A percentile compares a stretch with the other conserved stretches of the same genome.
These are phyloP conservation scores for Lepraria neglecta DNA, from an alignment of 495 filamentous ascomycete genomes.

Conservation along the genomic window DNA sequence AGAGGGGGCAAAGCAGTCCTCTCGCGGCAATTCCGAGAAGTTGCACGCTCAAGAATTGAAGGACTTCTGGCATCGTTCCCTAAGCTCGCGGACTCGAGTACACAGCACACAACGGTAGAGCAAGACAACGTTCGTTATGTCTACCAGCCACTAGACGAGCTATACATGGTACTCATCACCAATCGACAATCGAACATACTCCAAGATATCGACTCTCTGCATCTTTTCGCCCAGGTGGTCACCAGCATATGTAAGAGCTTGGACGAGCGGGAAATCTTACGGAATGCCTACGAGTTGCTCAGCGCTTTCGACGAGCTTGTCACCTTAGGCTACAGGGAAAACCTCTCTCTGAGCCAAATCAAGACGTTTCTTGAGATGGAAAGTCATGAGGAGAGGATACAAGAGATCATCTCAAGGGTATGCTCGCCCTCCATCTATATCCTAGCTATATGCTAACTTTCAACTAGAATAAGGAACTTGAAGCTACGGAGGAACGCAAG, in stretches of 20 bases:
- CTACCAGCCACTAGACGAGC: conserved; percentile 96
- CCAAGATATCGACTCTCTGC: conserved; percentile 96
- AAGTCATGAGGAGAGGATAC: conserved; percentile 95
- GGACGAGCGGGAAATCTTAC: conserved; percentile 88
- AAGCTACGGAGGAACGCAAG: conserved; percentile 96
- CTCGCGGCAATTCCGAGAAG: conserved; percentile 93
- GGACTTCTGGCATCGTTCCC: conserved; percentile 93
- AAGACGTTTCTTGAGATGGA: conserved; percentile 99
- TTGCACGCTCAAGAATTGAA: conserved; percentile 91
- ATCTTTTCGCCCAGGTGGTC: conserved; percentile 94
- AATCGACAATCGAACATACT: conserved; percentile 99
- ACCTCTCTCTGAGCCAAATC: conserved; percentile 88
- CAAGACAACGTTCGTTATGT: conserved; percentile 99
- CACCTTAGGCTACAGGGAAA: conserved; percentile 90
- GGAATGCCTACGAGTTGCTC: conserved; percentile 91
- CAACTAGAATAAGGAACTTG: conserved; percentile 91
- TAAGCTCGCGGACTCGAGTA: conserved; percentile 88
- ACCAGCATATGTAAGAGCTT: conserved; percentile 91
- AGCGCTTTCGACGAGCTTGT: conserved; percentile 96
- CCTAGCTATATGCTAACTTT: conserved; percentile 7
- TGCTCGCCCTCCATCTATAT: conserved; percentile 20
- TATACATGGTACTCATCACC: conserved; percentile 99
- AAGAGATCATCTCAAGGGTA: conserved; percentile 93
- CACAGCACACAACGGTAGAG: conserved; percentile 95
- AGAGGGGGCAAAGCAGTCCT: conserved; percentile 95